Percentiles rank a stretch among this genome's conserved stretches.
Evolutionary conservation across 73 alveolate species (phyloP).

Genomic region (Paraurostyla sp.): DNA sequence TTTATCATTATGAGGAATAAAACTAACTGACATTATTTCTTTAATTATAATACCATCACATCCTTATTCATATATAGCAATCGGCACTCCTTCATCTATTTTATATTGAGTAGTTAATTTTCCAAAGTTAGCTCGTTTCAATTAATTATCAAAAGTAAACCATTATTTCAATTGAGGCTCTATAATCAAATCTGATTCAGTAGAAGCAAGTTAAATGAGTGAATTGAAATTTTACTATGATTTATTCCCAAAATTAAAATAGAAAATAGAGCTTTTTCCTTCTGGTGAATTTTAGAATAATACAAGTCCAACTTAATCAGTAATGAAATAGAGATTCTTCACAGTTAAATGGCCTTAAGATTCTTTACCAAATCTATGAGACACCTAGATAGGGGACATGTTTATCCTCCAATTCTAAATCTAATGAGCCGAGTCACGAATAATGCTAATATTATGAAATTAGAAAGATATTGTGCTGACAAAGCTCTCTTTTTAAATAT

Average conservation of each 20-base stretch:
- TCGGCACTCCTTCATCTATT: slow-evolving; percentile 36
- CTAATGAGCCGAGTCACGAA: slow-evolving; percentile 7
- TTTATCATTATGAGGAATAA: background rate
- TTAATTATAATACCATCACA: background rate
- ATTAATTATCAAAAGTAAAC: slow-evolving; percentile 29
- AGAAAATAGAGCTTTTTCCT: background rate
- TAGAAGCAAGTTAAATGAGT: background rate
- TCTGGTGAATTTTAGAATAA: slow-evolving; percentile 21
- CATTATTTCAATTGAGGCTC: slow-evolving; percentile 8
- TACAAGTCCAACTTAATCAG: slow-evolving; percentile 4
- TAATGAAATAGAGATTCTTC: background rate
- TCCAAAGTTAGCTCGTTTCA: background rate
- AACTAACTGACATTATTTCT: background rate
- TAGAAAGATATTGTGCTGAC: background rate
- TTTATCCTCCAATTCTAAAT: background rate
- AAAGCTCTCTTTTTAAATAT: background rate
- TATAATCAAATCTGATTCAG: background rate
- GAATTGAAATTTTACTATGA: background rate
- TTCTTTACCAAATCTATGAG: slow-evolving; percentile 10
- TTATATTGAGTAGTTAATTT: background rate
- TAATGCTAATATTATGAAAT: background rate
- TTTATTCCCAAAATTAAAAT: slow-evolving; percentile 11
- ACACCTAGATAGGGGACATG: background rate
- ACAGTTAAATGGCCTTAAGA: background rate
- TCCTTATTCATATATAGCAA: background rate